Evolutionary conservation across 345 rosid genomes (phyloP).

Genomic region (Erodium maritimum): DNA sequence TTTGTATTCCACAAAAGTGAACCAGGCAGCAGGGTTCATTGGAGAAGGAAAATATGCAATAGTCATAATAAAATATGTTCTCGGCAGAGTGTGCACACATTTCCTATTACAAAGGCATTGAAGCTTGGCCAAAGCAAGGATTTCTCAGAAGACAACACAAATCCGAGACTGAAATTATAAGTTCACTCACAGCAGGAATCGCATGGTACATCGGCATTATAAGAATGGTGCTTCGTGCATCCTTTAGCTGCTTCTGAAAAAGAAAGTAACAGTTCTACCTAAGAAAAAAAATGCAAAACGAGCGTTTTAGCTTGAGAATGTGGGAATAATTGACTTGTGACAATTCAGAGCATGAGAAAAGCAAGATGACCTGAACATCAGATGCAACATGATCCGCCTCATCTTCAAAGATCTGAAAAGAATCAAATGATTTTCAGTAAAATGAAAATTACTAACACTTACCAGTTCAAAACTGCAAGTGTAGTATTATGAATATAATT

Average conservation of each 20-base stretch:
- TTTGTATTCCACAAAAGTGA: no score
- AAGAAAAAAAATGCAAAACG: background rate
- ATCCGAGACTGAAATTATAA: no score
- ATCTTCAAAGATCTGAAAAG: constrained; percentile 62
- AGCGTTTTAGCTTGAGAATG: background rate
- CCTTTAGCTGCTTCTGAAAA: no score
- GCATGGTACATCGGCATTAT: no score
- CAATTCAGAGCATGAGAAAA: background rate
- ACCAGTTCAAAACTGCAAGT: background rate
- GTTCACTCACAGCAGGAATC: no score
- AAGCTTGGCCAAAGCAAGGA: no score
- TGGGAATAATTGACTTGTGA: constrained; percentile 1
- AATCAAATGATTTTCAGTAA: constrained; percentile 9
- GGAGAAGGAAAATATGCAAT: background rate
- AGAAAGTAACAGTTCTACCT: no score
- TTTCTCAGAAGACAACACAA: no score
- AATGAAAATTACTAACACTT: background rate
- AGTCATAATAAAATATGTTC: background rate
- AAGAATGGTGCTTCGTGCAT: no score
- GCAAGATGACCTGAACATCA: constrained; percentile 53
- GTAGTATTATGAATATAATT: constrained; percentile 1
- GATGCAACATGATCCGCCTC: constrained; percentile 36
- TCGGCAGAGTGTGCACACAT: background rate
- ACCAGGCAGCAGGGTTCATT: no score
- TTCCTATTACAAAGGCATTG: no score